These are phyloP conservation scores for Dovyalis caffra DNA, from an alignment of 345 rosid genomes.

Conservation along the genomic window DNA sequence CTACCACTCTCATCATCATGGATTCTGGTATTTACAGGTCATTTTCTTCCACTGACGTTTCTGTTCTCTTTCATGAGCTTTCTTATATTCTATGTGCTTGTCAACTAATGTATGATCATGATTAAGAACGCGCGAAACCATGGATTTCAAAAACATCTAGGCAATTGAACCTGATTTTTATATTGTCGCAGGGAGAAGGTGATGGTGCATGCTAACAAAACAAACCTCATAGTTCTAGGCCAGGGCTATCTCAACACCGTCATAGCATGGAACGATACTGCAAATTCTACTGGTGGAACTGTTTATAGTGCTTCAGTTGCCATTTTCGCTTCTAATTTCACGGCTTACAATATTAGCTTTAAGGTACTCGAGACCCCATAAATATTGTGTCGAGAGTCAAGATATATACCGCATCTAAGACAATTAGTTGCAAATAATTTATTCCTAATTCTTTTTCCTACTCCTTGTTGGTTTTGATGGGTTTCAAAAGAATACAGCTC, in stretches of 20 bases:
- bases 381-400: too few species aligned
- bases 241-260: constrained; percentile 58
- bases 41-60: neutral
- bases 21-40: constrained; percentile 81
- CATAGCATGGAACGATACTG: constrained; percentile 84
- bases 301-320: constrained; percentile 58
- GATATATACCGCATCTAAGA: too few species aligned
- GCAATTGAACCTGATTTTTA: neutral
- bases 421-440: neutral
- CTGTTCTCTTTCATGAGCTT: neutral
- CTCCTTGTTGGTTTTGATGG: neutral
- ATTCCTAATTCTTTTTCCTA: neutral
- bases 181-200: constrained; percentile 71
- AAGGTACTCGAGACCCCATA: constrained; percentile 39
- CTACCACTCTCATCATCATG: constrained; percentile 56
- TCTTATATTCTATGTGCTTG: neutral
- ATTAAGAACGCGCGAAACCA: neutral
- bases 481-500: constrained; percentile 62
- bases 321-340: constrained; percentile 65
- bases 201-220: constrained; percentile 52
- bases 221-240: constrained; percentile 71
- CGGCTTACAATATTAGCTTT: constrained; percentile 80
- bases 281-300: constrained; percentile 73
- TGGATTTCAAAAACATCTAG: neutral
- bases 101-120: neutral